Base-by-base conservation (phyloP, 495 filamentous ascomycete species). In the Podospora didyma region DNA sequence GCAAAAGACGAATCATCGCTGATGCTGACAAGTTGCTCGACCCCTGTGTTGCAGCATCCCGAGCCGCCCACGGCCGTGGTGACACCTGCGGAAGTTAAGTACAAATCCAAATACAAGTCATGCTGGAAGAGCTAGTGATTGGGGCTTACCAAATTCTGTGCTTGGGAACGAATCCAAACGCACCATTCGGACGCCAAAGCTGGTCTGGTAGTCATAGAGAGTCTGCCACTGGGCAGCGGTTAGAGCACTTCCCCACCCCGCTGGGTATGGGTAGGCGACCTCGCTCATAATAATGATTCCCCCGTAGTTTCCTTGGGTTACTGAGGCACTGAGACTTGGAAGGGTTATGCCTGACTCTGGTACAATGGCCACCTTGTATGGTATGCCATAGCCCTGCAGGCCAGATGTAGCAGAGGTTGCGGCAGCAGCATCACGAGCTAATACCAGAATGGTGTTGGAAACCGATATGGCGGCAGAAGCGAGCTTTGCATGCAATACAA, bases 361-460 rank as follows among this genome's bases (percentile, higher is more conserved):
- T 12, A 86, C 81, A 14, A 80, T 41, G 11, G 85, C 57, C 17
- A 75, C 72, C 53, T 81, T 73, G 61, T 75, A 85, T 3, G 83
- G 82, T 58, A 86, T 84, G 51, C 82, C 83, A 56, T 86, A 85
- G 53, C 70, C 81, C 62, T 83, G 82, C 24, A 86, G 76, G 20
- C 80, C 81, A 24, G 75, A 77, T 31, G 69, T 73, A n/a, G 77
- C 80, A 20, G 73, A 71, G 7, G 53, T 57, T 7, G 78, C 79
- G 1, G 78, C 70, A 3, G 72, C 64, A 48, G 67, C 46, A 61
- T 85, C 80, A 49, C 71, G 73, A 19, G 83, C 81, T 58, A 86
- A 76, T n/a, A 86, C 68, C 46, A 86, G 71, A 49, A 85, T 77
- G 46, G 81, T 84, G 62, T 70, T 58, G 24, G 60, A 62, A 37